Evolutionary conservation across 2,329 filamentous ascomycete genomes (phyloP).

Genomic region (Penicillium sp.): DNA sequence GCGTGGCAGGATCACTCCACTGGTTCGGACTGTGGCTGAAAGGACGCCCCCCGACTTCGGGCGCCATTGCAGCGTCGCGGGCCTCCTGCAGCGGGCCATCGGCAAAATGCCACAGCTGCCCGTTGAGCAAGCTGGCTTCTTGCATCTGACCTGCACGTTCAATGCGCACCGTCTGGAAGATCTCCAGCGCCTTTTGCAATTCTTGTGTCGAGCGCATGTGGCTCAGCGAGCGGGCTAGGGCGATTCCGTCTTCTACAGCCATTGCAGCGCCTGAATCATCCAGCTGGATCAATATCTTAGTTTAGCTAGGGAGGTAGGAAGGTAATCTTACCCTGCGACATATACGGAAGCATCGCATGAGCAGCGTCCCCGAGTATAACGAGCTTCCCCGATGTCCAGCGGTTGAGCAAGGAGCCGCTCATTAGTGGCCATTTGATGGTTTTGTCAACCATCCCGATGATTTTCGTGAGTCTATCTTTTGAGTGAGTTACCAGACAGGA

Average conservation of each 20-base stretch:
- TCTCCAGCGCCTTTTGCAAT: slow-evolving; percentile 37
- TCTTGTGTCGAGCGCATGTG: slow-evolving; percentile 32
- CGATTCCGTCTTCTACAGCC: slow-evolving; percentile 51
- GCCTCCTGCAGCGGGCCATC: slow-evolving; percentile 51
- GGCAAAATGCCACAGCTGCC: slow-evolving; percentile 54
- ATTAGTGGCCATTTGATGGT: slow-evolving; percentile 32
- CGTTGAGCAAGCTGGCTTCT: slow-evolving; percentile 53
- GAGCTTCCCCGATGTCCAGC: slow-evolving; percentile 33
- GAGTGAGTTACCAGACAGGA: too few species aligned
- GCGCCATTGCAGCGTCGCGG: slow-evolving; percentile 47
- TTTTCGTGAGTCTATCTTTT: slow-evolving; percentile 29
- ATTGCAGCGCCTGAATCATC: slow-evolving; percentile 45
- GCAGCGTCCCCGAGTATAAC: slow-evolving; percentile 50
- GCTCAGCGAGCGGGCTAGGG: slow-evolving; percentile 40
- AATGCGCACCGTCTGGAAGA: slow-evolving; percentile 47
- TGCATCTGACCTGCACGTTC: slow-evolving; percentile 47
- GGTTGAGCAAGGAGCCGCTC: slow-evolving; percentile 23
- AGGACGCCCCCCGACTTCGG: slow-evolving; percentile 45
- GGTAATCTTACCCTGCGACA: slow-evolving; percentile 39
- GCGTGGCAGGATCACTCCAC: slow-evolving; percentile 55
- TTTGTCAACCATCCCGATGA: slow-evolving; percentile 29
- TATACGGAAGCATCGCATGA: slow-evolving; percentile 52
- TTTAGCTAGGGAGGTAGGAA: too few species aligned
- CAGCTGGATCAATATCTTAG: neutral
- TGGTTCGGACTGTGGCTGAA: slow-evolving; percentile 53